Evolutionary conservation across 2,329 filamentous ascomycete species (phyloP).

Genomic region (Arthrobotrys conoides): DNA sequence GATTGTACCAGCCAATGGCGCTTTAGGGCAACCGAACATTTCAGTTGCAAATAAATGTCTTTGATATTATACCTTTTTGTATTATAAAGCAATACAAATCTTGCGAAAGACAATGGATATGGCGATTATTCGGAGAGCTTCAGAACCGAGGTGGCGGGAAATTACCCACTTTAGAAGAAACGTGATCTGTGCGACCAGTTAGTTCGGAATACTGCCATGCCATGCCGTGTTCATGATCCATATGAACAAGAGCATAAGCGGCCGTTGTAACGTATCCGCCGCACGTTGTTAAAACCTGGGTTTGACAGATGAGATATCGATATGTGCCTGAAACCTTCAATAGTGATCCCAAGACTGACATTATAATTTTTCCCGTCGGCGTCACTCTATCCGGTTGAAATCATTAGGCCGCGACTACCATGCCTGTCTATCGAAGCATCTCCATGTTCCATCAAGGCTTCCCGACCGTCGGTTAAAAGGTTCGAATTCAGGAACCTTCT

Average conservation of each 20-base stretch:
- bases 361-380: constrained; percentile 26
- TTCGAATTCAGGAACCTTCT: constrained; percentile 51
- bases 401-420: constrained; percentile 11
- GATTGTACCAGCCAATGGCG: constrained; percentile 42
- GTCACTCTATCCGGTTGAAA: constrained; percentile 38
- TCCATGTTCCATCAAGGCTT: constrained; percentile 1
- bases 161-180: constrained; percentile 58
- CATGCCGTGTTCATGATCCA: constrained; percentile 28
- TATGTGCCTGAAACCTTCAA: not conserved
- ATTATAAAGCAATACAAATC: constrained; percentile 12
- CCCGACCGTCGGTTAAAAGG: constrained; percentile 48
- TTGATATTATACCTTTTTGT: constrained; percentile 18
- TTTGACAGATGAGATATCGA: constrained; percentile 18
- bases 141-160: constrained; percentile 39
- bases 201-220: not conserved
- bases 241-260: constrained; percentile 4
- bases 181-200: constrained; percentile 49
- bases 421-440: constrained; percentile 8
- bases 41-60: not conserved
- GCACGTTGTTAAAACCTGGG: constrained; percentile 8
- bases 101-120: constrained; percentile 19
- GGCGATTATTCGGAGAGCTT: not conserved
- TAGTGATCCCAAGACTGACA: not conserved
- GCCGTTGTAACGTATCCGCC: constrained; percentile 37
- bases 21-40: constrained; percentile 41